Conservation (phyloP, 2,329 filamentous ascomycete species). For the Bipolaris gigantea region DNA sequence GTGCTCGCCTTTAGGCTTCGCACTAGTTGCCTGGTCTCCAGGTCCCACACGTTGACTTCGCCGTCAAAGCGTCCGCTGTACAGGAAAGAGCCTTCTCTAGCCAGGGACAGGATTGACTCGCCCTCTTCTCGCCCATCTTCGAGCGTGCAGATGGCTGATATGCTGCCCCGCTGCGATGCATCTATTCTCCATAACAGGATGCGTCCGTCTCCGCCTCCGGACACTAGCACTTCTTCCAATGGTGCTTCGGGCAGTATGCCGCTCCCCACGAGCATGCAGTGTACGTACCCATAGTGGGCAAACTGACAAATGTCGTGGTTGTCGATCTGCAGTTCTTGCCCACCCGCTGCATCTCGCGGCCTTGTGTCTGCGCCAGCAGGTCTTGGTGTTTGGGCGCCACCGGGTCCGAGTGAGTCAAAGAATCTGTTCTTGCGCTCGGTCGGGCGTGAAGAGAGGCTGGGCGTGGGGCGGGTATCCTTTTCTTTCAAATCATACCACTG, state of each 20-base stretch:
- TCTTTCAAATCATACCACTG: constrained; percentile 79
- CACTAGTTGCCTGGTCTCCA: constrained; percentile 89
- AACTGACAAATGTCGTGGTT: constrained; percentile 80
- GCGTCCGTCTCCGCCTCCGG: constrained; percentile 88
- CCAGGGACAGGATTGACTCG: constrained; percentile 73
- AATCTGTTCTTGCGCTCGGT: constrained; percentile 81
- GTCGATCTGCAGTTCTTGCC: constrained; percentile 77
- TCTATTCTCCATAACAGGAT: constrained; percentile 90
- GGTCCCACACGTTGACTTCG: constrained; percentile 92
- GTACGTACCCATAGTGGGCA: constrained; percentile 93
- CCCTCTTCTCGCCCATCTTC: constrained; percentile 61
- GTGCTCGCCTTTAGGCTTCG: constrained; percentile 80
- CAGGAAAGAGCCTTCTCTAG: constrained; percentile 86
- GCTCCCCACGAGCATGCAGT: constrained; percentile 87
- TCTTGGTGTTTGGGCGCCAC: constrained; percentile 75
- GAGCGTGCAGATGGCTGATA: constrained; percentile 69
- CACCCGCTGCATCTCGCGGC: constrained; percentile 57
- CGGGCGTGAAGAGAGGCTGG: constrained; percentile 69
- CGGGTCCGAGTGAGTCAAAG: constrained; percentile 87
- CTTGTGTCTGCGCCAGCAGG: constrained; percentile 60
- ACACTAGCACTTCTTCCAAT: constrained; percentile 78
- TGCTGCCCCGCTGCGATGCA: constrained; percentile 60
- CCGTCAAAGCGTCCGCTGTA: constrained; percentile 89
- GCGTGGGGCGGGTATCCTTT: constrained; percentile 60
- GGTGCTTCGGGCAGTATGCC: constrained; percentile 71